A percentile compares a stretch with the other conserved stretches of the same genome.
phyloP scores from a whole-genome alignment of 2,329 filamentous ascomycete species.

The Diaporthe sp. region DNA sequence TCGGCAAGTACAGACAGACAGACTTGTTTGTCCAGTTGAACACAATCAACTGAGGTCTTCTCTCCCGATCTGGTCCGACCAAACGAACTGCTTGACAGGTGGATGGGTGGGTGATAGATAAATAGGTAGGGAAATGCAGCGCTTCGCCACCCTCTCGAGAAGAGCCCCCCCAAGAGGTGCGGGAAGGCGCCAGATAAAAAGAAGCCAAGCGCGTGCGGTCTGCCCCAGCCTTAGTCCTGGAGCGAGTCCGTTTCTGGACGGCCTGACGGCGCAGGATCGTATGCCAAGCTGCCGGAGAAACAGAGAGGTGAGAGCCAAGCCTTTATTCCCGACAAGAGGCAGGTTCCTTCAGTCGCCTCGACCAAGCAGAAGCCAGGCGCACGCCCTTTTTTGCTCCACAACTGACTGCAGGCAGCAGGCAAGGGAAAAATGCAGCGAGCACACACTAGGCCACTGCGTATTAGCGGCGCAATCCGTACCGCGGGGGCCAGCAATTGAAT shows the following conservation, averaged over 20 bases:
- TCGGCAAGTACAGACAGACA: neutral
- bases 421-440: neutral
- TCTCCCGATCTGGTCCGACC: neutral
- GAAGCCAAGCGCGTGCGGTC: slow-evolving; percentile 21
- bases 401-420: slow-evolving; percentile 8
- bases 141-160: neutral
- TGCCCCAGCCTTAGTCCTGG: slow-evolving; percentile 10
- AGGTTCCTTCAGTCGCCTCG: neutral
- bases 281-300: slow-evolving; percentile 24
- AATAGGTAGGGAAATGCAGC: neutral
- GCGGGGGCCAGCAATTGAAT: neutral
- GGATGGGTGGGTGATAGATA: neutral
- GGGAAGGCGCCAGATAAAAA: slow-evolving; percentile 23
- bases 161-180: neutral
- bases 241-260: slow-evolving; percentile 27
- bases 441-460: no score
- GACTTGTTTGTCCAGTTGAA: neutral
- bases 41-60: no score
- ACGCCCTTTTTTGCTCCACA: neutral
- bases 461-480: slow-evolving; percentile 12
- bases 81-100: neutral
- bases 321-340: slow-evolving; percentile 26
- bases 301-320: slow-evolving; percentile 23
- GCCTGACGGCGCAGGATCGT: slow-evolving; percentile 24
- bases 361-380: slow-evolving; percentile 25